Percentiles rank a stretch among this genome's conserved stretches.
Conservation (phyloP, 2,329 filamentous ascomycete genomes). For the Corinectria fuckeliana region DNA sequence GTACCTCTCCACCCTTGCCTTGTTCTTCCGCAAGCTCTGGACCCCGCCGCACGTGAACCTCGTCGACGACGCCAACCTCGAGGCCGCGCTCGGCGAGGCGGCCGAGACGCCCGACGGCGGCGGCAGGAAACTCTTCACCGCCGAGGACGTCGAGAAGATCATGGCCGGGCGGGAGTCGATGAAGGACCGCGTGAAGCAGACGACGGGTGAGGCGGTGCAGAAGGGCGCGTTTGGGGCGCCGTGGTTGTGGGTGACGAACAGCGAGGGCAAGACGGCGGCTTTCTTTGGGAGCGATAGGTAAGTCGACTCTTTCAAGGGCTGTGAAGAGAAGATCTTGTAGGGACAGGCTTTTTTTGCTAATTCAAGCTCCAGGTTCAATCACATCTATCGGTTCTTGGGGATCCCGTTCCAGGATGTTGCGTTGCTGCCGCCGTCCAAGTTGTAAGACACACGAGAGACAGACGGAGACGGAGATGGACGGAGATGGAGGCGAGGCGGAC, state of each 20-base stretch:
- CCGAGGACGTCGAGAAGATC: constrained; percentile 61
- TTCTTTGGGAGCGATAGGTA: constrained; percentile 80
- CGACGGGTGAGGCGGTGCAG: constrained; percentile 67
- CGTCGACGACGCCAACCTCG: constrained; percentile 62
- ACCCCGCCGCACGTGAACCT: constrained; percentile 64
- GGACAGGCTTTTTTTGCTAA: not conserved
- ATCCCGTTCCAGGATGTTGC: constrained; percentile 64
- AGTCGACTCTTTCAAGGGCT: constrained; percentile 6
- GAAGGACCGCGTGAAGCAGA: constrained; percentile 55
- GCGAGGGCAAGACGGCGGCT: constrained; percentile 64
- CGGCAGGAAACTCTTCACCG: constrained; percentile 51
- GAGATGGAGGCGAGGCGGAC: no score
- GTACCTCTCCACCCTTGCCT: constrained; percentile 61
- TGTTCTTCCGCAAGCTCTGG: constrained; percentile 69
- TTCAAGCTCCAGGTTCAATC: constrained; percentile 62
- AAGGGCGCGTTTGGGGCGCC: constrained; percentile 78
- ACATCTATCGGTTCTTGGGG: constrained; percentile 70
- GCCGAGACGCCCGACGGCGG: constrained; percentile 37
- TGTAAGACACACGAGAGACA: constrained; percentile 35
- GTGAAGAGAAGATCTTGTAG: not conserved
- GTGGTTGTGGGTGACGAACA: constrained; percentile 73
- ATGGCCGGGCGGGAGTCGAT: constrained; percentile 57
- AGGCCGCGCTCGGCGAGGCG: constrained; percentile 43
- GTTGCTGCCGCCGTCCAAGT: constrained; percentile 43
- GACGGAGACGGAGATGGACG: not conserved